Base-by-base conservation (phyloP, 2,329 filamentous ascomycete genomes). In the Xylariaceae sp. region DNA sequence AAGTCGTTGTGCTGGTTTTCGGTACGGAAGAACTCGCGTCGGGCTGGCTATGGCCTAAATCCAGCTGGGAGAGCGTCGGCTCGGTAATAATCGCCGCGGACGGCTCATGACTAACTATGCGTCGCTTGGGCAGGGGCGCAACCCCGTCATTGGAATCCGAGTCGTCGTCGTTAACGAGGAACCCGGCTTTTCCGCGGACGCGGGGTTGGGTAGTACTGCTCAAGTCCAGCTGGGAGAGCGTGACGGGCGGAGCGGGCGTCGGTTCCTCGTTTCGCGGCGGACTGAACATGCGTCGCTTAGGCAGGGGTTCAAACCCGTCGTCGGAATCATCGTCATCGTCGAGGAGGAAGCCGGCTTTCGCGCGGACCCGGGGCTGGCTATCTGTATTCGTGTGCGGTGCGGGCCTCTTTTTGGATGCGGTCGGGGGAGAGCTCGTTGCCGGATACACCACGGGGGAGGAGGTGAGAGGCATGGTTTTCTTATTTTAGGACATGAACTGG, bases 401-500 rank as follows among this genome's bases (percentile, higher is more conserved):
- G 39, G 74, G 63, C 45, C 77, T 72, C 67, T 80, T 80, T 7
- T 30, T 30, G 23, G 64, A 60, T 56, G 64, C 58, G 57, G 66
- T 58, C 9, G 73, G 71, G 53, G 74, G 72, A 34, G 83, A 82
- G 67, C 77, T 83, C 5, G 76, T 72, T 35, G 49, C 34, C 2
- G 83, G 82, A 60, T 83, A 83, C 30, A 76, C 69, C 17, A 85
- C 73, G 2, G 85, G 82, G 11, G 86, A 86, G 5, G 86, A 87
- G 45, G 82, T 77, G 44, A 80, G 77, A 30, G 83, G 74, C 84
- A 88, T 88, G 3, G 23, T 30, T 30, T 30, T 2, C 1, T 49
- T 67, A 76, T 60, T 34, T 18, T 13, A 17, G 34, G 23, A 35
- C 6, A 51, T 15, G 49, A 23, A 51, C 2, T 51, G 44, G 7